A percentile compares a stretch with the other conserved stretches of the same genome.
Conservation (phyloP, 345 rosid genomes). For the Camelina hispida region DNA sequence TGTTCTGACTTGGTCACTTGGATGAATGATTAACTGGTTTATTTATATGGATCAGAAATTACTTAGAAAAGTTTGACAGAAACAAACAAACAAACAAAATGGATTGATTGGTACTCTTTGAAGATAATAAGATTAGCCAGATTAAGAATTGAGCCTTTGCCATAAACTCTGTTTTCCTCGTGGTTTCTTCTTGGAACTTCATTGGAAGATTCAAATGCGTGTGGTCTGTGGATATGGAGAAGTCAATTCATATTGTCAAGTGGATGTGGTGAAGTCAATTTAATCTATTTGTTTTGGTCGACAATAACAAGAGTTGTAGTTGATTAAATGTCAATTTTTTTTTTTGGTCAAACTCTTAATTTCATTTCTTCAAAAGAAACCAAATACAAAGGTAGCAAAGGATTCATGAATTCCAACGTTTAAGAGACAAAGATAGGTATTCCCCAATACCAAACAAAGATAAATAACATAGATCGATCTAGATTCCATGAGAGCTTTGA, state of each 20-base stretch:
- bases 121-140: not conserved
- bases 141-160: not conserved
- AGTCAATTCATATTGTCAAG: slow-evolving; percentile 5
- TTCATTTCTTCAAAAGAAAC: no score
- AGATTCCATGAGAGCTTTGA: no score
- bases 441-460: no score
- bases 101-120: not conserved
- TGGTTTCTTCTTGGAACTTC: slow-evolving; percentile 26
- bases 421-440: no score
- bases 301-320: not conserved
- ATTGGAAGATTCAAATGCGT: slow-evolving; percentile 5
- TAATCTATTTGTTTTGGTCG: not conserved
- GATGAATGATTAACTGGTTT: not conserved
- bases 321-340: not conserved
- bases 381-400: no score
- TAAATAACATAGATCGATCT: no score
- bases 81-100: not conserved
- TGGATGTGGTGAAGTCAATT: slow-evolving; percentile 12
- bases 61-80: not conserved
- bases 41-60: not conserved
- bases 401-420: no score
- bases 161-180: not conserved
- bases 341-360: no score
- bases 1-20: not conserved
- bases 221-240: not conserved